Conservation (phyloP, 768 basidiomycete genomes). For the Kwoniella mangroviensis region DNA sequence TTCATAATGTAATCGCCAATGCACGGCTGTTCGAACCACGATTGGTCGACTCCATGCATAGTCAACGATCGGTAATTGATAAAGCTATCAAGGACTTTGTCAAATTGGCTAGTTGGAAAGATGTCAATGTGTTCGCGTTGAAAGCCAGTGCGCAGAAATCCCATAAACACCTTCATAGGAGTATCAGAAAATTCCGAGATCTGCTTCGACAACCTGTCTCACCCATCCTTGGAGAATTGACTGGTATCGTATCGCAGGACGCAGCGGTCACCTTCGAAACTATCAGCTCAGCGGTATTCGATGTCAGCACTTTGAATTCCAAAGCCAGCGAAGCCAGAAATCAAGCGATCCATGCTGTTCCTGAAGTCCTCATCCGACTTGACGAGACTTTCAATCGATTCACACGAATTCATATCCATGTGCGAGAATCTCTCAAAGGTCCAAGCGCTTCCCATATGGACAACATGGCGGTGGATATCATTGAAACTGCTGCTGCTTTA, state of each 20-base stretch:
- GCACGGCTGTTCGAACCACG: slow-evolving; percentile 67
- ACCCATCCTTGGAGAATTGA: slow-evolving; percentile 41
- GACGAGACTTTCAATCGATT: slow-evolving; percentile 61
- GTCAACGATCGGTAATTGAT: slow-evolving; percentile 70
- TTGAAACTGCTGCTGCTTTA: slow-evolving; percentile 57
- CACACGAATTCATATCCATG: slow-evolving; percentile 64
- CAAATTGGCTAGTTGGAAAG: slow-evolving; percentile 98
- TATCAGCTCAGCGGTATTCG: not conserved
- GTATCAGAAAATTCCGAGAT: slow-evolving; percentile 88
- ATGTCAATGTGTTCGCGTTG: slow-evolving; percentile 90
- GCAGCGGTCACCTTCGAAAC: slow-evolving; percentile 13
- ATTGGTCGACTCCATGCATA: slow-evolving; percentile 63
- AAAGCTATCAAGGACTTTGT: slow-evolving; percentile 81
- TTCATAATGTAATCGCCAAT: slow-evolving; percentile 68
- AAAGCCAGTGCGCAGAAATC: slow-evolving; percentile 87
- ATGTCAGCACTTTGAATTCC: slow-evolving; percentile 4
- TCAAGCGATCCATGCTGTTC: slow-evolving; percentile 4
- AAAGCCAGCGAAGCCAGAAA: slow-evolving; percentile 1
- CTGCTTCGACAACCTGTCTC: slow-evolving; percentile 72
- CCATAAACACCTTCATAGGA: slow-evolving; percentile 88
- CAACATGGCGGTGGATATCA: slow-evolving; percentile 66
- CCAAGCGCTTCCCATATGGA: slow-evolving; percentile 61
- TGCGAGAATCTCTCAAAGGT: slow-evolving; percentile 60
- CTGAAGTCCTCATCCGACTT: slow-evolving; percentile 44
- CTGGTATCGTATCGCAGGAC: slow-evolving; percentile 35